Percentiles rank a stretch among this genome's conserved stretches.
Conservation (phyloP, 1,284 basidiomycete species). For the Ceratobasidium sp. region DNA sequence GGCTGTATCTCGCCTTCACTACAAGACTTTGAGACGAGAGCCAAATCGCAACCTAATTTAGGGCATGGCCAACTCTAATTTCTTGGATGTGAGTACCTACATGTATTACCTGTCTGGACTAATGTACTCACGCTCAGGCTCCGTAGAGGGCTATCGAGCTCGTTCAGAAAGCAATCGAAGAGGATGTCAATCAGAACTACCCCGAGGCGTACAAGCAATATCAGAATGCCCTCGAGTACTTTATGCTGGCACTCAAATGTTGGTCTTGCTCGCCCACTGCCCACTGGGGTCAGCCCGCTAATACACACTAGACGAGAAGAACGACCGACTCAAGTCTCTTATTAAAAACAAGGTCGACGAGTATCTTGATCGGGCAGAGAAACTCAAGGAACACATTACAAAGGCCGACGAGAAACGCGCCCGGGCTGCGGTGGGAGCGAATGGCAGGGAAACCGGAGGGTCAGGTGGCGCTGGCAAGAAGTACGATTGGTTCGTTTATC, state of each 20-base stretch:
- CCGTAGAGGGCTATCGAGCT: constrained; percentile 90
- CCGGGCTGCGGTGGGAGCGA: constrained; percentile 79
- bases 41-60: too few species aligned
- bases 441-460: constrained; percentile 68
- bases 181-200: constrained; percentile 94
- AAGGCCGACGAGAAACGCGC: constrained; percentile 71
- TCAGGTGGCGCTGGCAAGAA: constrained; percentile 70
- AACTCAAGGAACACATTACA: constrained; percentile 83
- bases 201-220: constrained; percentile 92
- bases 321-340: constrained; percentile 87
- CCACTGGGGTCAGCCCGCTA: background rate
- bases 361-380: constrained; percentile 92
- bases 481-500: constrained; percentile 46
- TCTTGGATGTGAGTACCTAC: constrained; percentile 54
- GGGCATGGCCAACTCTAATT: constrained; percentile 53
- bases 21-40: background rate
- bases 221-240: constrained; percentile 96
- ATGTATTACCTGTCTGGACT: background rate
- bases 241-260: constrained; percentile 91
- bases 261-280: constrained; percentile 44
- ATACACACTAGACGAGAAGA: constrained; percentile 82
- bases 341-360: constrained; percentile 92
- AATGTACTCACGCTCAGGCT: background rate
- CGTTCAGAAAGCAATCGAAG: constrained; percentile 94
- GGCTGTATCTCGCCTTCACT: background rate